phyloP scores from a whole-genome alignment of 208 protist genomes.

The Crithidia thermophila region DNA sequence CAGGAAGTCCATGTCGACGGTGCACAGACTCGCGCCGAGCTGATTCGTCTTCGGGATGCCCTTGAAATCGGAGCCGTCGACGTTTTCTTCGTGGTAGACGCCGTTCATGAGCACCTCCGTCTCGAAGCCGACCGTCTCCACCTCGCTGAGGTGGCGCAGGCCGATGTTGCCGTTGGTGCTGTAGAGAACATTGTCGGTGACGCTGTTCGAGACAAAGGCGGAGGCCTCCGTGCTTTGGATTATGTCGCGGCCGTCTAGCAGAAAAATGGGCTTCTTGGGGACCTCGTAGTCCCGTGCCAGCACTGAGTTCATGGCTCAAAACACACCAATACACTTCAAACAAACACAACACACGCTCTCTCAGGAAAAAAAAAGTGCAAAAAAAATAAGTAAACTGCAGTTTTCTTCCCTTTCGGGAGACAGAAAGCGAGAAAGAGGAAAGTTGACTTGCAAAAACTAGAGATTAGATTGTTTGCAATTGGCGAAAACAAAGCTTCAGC shows the following conservation, averaged over 20 bases:
- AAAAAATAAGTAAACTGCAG: too few relatives aligned
- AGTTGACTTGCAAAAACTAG: too few relatives aligned
- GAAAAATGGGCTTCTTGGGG: slow-evolving; percentile 81
- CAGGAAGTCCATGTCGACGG: slow-evolving; percentile 69
- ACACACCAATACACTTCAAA: background rate
- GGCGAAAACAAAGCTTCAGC: too few relatives aligned
- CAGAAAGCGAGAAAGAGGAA: too few relatives aligned
- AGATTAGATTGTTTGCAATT: too few relatives aligned
- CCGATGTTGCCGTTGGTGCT: slow-evolving; percentile 86
- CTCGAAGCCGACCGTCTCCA: slow-evolving; percentile 71
- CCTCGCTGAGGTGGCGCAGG: slow-evolving; percentile 74
- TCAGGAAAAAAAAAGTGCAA: background rate
- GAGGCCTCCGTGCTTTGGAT: slow-evolving; percentile 77
- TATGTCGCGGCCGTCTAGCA: slow-evolving; percentile 75
- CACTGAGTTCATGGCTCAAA: slow-evolving; percentile 33
- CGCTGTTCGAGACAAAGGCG: slow-evolving; percentile 75
- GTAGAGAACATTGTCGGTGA: slow-evolving; percentile 88
- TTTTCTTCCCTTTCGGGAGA: too few relatives aligned
- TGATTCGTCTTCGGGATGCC: slow-evolving; percentile 41
- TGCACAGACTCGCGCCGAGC: slow-evolving; percentile 69
- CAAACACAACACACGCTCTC: too few relatives aligned
- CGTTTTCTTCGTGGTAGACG: slow-evolving; percentile 60
- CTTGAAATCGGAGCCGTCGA: slow-evolving; percentile 16
- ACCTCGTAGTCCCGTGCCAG: slow-evolving; percentile 88
- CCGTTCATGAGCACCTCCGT: slow-evolving; percentile 82